Evolutionary conservation across 768 basidiomycete genomes (phyloP).

Genomic region (Lepiota brunneoincarnata): DNA sequence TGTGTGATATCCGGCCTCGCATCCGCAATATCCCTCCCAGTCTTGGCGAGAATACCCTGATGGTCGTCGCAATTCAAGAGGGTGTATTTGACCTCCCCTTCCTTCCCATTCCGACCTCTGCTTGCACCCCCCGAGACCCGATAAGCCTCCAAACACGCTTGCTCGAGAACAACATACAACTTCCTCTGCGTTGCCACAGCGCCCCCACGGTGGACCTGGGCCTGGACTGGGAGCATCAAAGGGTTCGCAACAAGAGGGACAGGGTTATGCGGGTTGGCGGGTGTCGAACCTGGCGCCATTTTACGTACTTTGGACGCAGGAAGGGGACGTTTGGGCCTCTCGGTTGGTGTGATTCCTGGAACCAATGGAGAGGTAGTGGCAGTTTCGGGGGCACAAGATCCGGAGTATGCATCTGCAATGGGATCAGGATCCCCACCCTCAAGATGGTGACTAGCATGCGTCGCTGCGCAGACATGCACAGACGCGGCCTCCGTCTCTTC

Average conservation of each 20-base stretch:
- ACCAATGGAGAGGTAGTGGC: constrained; percentile 12
- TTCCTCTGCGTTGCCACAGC: constrained; percentile 56
- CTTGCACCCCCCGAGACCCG: constrained; percentile 67
- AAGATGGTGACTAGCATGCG: constrained; percentile 22
- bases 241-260: constrained; percentile 61
- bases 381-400: constrained; percentile 20
- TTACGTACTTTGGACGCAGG: constrained; percentile 55
- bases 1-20: constrained; percentile 99
- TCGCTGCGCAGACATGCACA: constrained; percentile 19
- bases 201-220: constrained; percentile 62
- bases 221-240: constrained; percentile 79
- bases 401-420: constrained; percentile 16
- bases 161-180: constrained; percentile 87
- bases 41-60: constrained; percentile 97
- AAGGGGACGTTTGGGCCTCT: constrained; percentile 65
- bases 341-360: constrained; percentile 13
- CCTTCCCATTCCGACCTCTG: constrained; percentile 51
- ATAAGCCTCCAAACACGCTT: constrained; percentile 96
- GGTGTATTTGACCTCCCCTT: constrained; percentile 90
- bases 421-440: constrained; percentile 9
- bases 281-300: constrained; percentile 32
- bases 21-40: constrained; percentile 96
- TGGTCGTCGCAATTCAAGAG: constrained; percentile 98
- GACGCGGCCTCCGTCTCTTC: constrained; percentile 13
- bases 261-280: constrained; percentile 38